Evolutionary conservation across 106 monocot genomes (phyloP).

Genomic region (Acorus gramineus): DNA sequence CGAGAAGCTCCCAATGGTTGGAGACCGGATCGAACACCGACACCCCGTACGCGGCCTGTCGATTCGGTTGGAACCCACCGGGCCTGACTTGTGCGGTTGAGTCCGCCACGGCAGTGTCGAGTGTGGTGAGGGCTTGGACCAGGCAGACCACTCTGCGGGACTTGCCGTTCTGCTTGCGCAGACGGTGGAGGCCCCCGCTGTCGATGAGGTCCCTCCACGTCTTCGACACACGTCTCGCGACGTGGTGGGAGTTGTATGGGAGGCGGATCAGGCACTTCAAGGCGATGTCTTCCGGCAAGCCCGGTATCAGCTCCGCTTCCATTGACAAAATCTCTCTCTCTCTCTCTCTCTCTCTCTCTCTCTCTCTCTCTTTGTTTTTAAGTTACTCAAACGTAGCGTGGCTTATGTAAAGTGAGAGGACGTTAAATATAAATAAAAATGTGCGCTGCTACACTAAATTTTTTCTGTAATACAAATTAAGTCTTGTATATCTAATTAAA

Average conservation of each 20-base stretch:
- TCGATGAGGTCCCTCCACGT: background rate
- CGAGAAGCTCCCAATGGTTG: conserved; percentile 20
- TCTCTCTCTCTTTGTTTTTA: too few species aligned
- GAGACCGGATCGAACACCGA: conserved; percentile 25
- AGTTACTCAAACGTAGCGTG: too few species aligned
- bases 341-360: too few species aligned
- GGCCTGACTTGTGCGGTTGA: background rate
- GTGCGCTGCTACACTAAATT: too few species aligned
- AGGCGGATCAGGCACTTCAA: background rate
- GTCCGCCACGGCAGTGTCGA: background rate
- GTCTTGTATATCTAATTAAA: too few species aligned
- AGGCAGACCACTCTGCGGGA: background rate
- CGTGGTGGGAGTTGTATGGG: background rate
- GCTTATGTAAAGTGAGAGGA: too few species aligned
- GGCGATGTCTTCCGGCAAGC: background rate
- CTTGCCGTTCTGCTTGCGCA: background rate
- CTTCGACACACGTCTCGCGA: background rate
- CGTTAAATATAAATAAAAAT: too few species aligned
- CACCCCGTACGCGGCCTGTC: conserved; percentile 19
- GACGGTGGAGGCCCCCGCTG: background rate
- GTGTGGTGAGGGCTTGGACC: background rate
- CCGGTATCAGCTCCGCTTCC: background rate
- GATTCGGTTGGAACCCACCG: background rate
- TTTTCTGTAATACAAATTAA: too few species aligned
- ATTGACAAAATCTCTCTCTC: too few species aligned